Evolutionary conservation across 805 yeast genomes (phyloP).

Genomic region (Lipomyces spencermartinsiae): DNA sequence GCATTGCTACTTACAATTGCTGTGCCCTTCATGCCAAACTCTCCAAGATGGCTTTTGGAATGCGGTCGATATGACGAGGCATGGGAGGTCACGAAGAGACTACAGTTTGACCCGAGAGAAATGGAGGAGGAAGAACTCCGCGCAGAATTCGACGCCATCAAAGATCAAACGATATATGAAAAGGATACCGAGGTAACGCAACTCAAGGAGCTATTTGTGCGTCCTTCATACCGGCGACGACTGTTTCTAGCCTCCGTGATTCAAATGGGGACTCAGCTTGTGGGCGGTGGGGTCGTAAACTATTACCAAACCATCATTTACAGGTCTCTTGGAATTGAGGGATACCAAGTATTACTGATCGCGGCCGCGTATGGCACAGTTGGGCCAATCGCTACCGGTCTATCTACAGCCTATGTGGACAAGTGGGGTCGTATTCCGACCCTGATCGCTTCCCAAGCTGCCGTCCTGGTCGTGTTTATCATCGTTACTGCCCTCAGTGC

Average conservation of each 20-base stretch:
- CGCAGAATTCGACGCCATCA: slow-evolving; percentile 7
- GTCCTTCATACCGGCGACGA: neutral
- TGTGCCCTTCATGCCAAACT: slow-evolving; percentile 48
- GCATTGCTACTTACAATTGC: slow-evolving; percentile 53
- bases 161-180: slow-evolving; percentile 4
- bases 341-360: slow-evolving; percentile 17
- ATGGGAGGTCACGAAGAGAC: slow-evolving; percentile 1
- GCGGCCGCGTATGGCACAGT: slow-evolving; percentile 20
- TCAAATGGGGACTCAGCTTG: slow-evolving; percentile 5
- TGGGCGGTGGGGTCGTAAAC: slow-evolving; percentile 4
- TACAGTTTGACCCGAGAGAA: slow-evolving; percentile 1
- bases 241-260: slow-evolving; percentile 4
- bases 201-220: neutral
- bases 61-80: slow-evolving; percentile 55
- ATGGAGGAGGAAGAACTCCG: neutral
- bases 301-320: slow-evolving; percentile 51
- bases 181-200: slow-evolving; percentile 4
- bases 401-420: slow-evolving; percentile 25
- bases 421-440: slow-evolving; percentile 30
- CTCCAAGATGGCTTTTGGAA: slow-evolving; percentile 54
- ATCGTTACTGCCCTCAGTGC: slow-evolving; percentile 6
- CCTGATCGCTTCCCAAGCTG: slow-evolving; percentile 15
- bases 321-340: slow-evolving; percentile 48
- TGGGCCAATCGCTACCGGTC: slow-evolving; percentile 19
- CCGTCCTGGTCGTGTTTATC: slow-evolving; percentile 13